Percentiles rank a stretch among this genome's conserved stretches.
These are phyloP conservation scores for Scheffersomyces lignosus DNA, from an alignment of 805 yeast species.

Conservation along the genomic window DNA sequence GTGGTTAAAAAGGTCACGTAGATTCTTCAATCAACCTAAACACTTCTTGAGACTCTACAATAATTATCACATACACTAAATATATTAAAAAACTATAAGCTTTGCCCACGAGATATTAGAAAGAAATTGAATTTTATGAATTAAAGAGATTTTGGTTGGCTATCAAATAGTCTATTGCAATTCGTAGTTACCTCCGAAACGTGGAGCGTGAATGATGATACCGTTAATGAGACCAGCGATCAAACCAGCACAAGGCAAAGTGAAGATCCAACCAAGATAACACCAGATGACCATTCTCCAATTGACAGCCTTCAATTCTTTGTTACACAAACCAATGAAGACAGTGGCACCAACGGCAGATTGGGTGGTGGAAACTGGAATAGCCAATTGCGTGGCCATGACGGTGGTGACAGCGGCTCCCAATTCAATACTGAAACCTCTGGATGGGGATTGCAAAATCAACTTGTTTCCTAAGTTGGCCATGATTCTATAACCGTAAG, in stretches of 20 bases:
- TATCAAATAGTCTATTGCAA: neutral
- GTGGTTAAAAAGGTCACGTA: no score
- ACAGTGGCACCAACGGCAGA: conserved; percentile 79
- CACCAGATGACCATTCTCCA: conserved; percentile 78
- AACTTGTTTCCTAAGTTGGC: conserved; percentile 69
- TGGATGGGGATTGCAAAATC: conserved; percentile 73
- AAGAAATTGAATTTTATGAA: neutral
- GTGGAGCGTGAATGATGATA: conserved; percentile 65
- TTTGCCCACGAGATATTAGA: no score
- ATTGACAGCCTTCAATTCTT: conserved; percentile 61
- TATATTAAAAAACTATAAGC: no score
- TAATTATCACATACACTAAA: no score
- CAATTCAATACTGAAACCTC: conserved; percentile 75
- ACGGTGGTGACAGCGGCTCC: conserved; percentile 78
- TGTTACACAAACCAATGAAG: conserved; percentile 71
- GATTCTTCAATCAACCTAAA: no score
- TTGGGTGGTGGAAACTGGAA: conserved; percentile 79
- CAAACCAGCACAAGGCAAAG: conserved; percentile 72
- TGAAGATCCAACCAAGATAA: conserved; percentile 69
- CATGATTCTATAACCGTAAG: conserved; percentile 71
- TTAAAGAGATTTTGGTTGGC: neutral
- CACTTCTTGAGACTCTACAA: no score
- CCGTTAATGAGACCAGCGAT: conserved; percentile 67
- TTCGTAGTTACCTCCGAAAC: conserved; percentile 29
- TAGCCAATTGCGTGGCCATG: conserved; percentile 69